Percentiles rank a stretch among this genome's conserved stretches.
phyloP scores from a whole-genome alignment of 31 red algal species.

The Odonthalia washingtoniensis region DNA sequence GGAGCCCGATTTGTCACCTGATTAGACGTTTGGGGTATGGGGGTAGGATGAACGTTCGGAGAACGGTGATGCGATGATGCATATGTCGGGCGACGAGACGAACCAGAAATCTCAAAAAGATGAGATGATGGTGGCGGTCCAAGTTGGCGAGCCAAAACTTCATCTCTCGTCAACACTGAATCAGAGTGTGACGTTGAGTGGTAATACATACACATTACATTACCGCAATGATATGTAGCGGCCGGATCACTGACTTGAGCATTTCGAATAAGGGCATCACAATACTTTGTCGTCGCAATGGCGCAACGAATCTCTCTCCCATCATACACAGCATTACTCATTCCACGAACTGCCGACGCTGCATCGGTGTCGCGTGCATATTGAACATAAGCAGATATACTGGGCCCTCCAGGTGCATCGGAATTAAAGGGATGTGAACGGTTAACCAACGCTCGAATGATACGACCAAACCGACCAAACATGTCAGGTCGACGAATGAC shows the following conservation, averaged over 20 bases:
- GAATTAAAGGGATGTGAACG: conserved; percentile 77
- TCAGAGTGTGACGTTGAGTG: conserved; percentile 75
- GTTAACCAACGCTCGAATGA: conserved; percentile 80
- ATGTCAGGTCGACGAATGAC: conserved; percentile 79
- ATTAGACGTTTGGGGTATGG: neutral
- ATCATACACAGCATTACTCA: conserved; percentile 87
- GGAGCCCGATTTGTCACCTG: neutral
- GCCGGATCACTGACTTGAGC: conserved; percentile 34
- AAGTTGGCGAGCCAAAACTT: conserved; percentile 76
- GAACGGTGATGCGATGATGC: conserved; percentile 6
- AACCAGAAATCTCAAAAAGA: conserved; percentile 60
- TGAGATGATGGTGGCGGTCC: conserved; percentile 90
- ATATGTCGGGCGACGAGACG: neutral
- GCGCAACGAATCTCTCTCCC: conserved; percentile 82
- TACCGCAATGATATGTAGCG: conserved; percentile 70
- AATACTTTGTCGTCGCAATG: conserved; percentile 92
- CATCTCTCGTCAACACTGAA: conserved; percentile 63
- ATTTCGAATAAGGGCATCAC: conserved; percentile 81
- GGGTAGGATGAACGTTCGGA: neutral
- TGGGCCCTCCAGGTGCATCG: conserved; percentile 81
- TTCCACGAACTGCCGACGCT: conserved; percentile 65
- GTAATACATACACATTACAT: conserved; percentile 86
- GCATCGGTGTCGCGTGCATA: conserved; percentile 84
- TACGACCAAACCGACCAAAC: conserved; percentile 91
- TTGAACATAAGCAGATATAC: conserved; percentile 88